Evolutionary conservation across 2,329 filamentous ascomycete genomes (phyloP), one percentile per base, ranked within the genome.

Genomic region (Cladosporium sphaerospermum): DNA sequence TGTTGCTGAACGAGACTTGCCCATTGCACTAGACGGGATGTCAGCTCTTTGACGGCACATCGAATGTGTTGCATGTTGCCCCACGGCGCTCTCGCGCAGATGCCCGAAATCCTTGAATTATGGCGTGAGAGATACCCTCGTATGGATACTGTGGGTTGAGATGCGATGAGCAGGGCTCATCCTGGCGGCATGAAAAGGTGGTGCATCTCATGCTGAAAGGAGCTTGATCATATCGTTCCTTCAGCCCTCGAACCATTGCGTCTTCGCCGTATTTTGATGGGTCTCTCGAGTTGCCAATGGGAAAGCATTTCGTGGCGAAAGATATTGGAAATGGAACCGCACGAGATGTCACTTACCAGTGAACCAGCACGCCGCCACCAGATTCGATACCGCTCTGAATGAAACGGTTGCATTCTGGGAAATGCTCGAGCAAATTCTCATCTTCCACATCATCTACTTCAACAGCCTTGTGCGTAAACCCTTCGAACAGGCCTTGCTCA

Each of bases 391-490:
- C 92, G 40, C 83, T 75, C 62, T 92, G 82, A 61, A 97, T 96
- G 71, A 96, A 99, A 45, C 37, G 37, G 31, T 46, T 46, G 53
- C 86, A 86, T 49, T 76, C 76, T 6, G 90, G 82, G 56, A 97
- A 85, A 69, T 95, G 84, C 57, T 87, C 80, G 14, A 97, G 74
- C 48, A 97, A 72, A 70, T 99, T 89, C 61, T 91, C 85, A 64
- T 96, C 89, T 16, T 92, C 88, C 48, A 91, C 82, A 73, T 99
- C 93, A 69, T 97, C 88, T 41, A 96, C 83, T 59, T 95, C 86
- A 59, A 97, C 86, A 56, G 83, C 78, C 61, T 89, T 78, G 68
- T 95, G 89, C 58, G 84, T 73, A 67, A 84, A 89, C 19, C 52
- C 52, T 28, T 80, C 76, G 64, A 82, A 84, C 39, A 78, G 75